Evolutionary conservation across 257 asterid species (phyloP).

Genomic region (Salvia miltiorrhiza): DNA sequence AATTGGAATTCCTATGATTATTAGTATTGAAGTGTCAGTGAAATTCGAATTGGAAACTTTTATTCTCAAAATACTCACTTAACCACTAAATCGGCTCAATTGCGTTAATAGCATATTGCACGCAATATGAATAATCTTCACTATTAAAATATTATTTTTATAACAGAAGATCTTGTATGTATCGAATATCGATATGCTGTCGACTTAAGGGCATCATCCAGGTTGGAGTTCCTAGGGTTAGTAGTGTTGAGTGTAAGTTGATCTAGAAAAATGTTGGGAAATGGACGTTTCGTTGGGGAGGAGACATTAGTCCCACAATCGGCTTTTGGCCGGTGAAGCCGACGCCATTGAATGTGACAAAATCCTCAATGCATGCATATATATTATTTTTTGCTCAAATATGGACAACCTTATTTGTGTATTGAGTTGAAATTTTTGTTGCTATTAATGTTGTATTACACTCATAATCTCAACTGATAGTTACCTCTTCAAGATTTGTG

Average conservation of each 20-base stretch:
- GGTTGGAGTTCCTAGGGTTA: conserved; percentile 12
- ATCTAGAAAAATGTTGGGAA: conserved; percentile 34
- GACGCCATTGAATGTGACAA: conserved; percentile 18
- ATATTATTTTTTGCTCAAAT: not conserved
- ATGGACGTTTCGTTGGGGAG: conserved; percentile 19
- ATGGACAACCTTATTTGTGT: not conserved
- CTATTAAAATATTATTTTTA: too few relatives aligned
- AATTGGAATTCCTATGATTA: too few relatives aligned
- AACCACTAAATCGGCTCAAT: too few relatives aligned
- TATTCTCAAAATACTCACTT: too few relatives aligned
- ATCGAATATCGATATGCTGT: too few relatives aligned
- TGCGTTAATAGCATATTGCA: too few relatives aligned
- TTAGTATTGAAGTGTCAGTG: too few relatives aligned
- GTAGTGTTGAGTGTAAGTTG: conserved; percentile 14
- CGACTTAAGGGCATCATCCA: not conserved
- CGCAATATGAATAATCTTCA: too few relatives aligned
- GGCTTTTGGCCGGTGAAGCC: conserved; percentile 24
- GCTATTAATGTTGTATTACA: not conserved
- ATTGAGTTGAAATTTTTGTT: not conserved
- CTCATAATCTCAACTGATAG: not conserved
- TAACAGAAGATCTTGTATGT: too few relatives aligned
- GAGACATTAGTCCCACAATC: conserved; percentile 27
- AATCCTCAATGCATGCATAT: conserved; percentile 23
- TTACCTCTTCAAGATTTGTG: not conserved
- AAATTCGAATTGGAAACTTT: too few relatives aligned